A percentile compares a stretch with the other conserved stretches of the same genome.
phyloP scores from a whole-genome alignment of 2,329 filamentous ascomycete species.

The Cordyceps fumosorosea region DNA sequence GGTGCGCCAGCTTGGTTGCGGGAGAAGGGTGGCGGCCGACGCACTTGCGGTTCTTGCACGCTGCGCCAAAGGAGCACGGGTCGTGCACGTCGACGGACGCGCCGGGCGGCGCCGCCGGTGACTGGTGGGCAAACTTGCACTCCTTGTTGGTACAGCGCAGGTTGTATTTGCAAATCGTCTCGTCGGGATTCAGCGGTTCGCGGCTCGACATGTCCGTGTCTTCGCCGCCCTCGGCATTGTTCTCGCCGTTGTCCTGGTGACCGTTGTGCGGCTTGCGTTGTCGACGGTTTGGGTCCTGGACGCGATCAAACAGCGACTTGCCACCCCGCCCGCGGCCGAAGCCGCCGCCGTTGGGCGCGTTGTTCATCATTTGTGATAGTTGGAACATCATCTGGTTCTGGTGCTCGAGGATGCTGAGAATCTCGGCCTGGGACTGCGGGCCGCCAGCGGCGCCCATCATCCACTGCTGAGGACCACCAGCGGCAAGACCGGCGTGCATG shows the following conservation, averaged over 20 bases:
- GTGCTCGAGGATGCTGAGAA: slow-evolving; percentile 76
- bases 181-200: slow-evolving; percentile 51
- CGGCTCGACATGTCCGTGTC: slow-evolving; percentile 59
- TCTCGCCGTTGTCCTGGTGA: slow-evolving; percentile 26
- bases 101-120: slow-evolving; percentile 76
- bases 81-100: slow-evolving; percentile 72
- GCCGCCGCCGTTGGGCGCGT: slow-evolving; percentile 42
- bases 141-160: slow-evolving; percentile 79
- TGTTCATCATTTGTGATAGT: slow-evolving; percentile 57
- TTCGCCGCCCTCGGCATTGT: slow-evolving; percentile 38
- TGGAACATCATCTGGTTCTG: slow-evolving; percentile 83
- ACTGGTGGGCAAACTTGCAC: slow-evolving; percentile 92
- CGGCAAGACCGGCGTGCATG: slow-evolving; percentile 43
- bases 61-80: slow-evolving; percentile 75
- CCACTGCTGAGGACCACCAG: slow-evolving; percentile 32
- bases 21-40: slow-evolving; percentile 88
- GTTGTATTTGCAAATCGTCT: slow-evolving; percentile 83
- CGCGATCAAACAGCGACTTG: slow-evolving; percentile 68
- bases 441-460: slow-evolving; percentile 33
- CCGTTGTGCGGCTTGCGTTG: slow-evolving; percentile 40
- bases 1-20: slow-evolving; percentile 68
- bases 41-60: slow-evolving; percentile 95
- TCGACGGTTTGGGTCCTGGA: slow-evolving; percentile 48
- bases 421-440: slow-evolving; percentile 41
- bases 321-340: slow-evolving; percentile 37